phyloP scores from a whole-genome alignment of 768 basidiomycete genomes.

The Trametes cinnabarina region DNA sequence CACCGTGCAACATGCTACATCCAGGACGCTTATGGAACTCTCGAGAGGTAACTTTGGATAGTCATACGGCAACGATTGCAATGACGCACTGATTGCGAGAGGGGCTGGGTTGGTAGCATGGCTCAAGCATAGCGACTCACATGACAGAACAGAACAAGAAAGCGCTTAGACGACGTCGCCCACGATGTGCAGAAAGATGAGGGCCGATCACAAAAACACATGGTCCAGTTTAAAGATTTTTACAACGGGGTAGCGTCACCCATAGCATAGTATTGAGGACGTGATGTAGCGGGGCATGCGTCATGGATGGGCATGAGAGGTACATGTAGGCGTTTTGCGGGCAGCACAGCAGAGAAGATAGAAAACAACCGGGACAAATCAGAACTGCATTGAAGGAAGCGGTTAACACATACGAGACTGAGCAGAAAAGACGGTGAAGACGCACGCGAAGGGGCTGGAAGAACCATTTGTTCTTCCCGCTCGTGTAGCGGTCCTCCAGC shows the following conservation, averaged over 20 bases:
- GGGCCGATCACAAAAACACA: too few relatives aligned
- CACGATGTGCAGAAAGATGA: too few relatives aligned
- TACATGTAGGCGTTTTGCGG: slow-evolving; percentile 23
- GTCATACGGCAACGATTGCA: too few relatives aligned
- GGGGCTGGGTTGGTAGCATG: too few relatives aligned
- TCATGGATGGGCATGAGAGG: slow-evolving; percentile 25
- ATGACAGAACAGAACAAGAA: too few relatives aligned
- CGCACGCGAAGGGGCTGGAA: slow-evolving; percentile 80
- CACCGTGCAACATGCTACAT: too few relatives aligned
- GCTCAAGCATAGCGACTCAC: too few relatives aligned
- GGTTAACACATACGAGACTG: not conserved
- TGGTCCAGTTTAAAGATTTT: too few relatives aligned
- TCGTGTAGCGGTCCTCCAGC: slow-evolving; percentile 90
- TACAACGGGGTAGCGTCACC: slow-evolving; percentile 1
- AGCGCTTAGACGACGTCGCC: too few relatives aligned
- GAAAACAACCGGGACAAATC: slow-evolving; percentile 6
- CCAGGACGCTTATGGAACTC: too few relatives aligned
- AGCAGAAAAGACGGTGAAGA: not conserved
- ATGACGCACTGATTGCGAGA: too few relatives aligned
- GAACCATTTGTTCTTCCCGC: slow-evolving; percentile 99
- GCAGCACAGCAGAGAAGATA: slow-evolving; percentile 9
- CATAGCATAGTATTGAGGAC: slow-evolving; percentile 16
- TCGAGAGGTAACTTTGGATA: too few relatives aligned
- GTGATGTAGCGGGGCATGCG: slow-evolving; percentile 23
- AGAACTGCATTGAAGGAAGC: not conserved